A percentile compares a stretch with the other conserved stretches of the same genome.
Evolutionary conservation across 768 basidiomycete genomes (phyloP).

Genomic region (Suillus subluteus): DNA sequence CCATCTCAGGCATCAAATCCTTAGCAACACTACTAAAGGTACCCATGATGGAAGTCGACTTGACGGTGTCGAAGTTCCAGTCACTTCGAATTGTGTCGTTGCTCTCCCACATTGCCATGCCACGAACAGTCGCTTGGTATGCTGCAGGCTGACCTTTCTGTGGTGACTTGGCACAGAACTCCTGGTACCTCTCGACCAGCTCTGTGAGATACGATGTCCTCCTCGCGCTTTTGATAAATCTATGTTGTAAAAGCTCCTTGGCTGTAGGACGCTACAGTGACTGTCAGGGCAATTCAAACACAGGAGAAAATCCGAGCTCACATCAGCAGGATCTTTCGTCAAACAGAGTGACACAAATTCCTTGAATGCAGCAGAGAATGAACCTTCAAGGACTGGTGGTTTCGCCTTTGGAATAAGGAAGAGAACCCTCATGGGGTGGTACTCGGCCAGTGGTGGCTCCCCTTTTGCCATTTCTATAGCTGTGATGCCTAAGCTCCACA

Average conservation of each 20-base stretch:
- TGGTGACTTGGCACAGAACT: slow-evolving; percentile 67
- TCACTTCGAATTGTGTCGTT: slow-evolving; percentile 84
- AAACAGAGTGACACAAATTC: slow-evolving; percentile 91
- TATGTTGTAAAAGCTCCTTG: slow-evolving; percentile 90
- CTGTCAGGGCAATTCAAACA: slow-evolving; percentile 16
- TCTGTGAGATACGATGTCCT: slow-evolving; percentile 86
- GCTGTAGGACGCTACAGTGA: slow-evolving; percentile 81
- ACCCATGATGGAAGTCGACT: slow-evolving; percentile 72
- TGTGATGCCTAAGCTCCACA: slow-evolving; percentile 98
- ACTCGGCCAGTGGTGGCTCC: slow-evolving; percentile 94
- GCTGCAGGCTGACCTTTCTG: slow-evolving; percentile 52
- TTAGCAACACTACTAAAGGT: slow-evolving; percentile 74
- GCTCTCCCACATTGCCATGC: slow-evolving; percentile 67
- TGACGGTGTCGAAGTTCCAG: slow-evolving; percentile 95
- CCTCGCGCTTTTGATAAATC: slow-evolving; percentile 84
- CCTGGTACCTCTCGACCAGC: slow-evolving; percentile 86
- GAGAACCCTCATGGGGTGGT: slow-evolving; percentile 98
- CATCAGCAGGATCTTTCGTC: slow-evolving; percentile 86
- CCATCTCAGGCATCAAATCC: slow-evolving; percentile 67
- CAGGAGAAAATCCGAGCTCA: slow-evolving; percentile 39
- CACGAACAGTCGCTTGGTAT: slow-evolving; percentile 60
- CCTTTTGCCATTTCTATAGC: slow-evolving; percentile 98
- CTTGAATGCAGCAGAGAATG: slow-evolving; percentile 85
- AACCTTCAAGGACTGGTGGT: slow-evolving; percentile 86
- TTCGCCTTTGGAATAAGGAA: slow-evolving; percentile 98